Percentiles rank a stretch among this genome's conserved stretches.
Conservation (phyloP, 2,329 filamentous ascomycete species). For the Claviceps spartinae region DNA sequence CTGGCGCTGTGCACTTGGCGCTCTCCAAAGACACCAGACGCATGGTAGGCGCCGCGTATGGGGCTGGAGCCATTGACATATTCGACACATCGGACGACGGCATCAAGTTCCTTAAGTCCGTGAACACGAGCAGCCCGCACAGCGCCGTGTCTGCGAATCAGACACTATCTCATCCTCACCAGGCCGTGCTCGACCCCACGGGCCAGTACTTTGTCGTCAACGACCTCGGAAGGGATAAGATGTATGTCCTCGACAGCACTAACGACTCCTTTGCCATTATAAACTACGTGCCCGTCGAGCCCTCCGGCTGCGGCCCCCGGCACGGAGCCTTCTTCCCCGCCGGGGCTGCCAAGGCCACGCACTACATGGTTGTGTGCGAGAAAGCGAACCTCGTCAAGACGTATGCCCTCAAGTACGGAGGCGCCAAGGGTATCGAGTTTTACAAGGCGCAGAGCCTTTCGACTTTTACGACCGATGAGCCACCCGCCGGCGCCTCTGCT, state of each 20-base stretch:
- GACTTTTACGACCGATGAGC: constrained; percentile 25
- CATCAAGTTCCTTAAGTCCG: constrained; percentile 24
- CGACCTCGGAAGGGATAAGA: constrained; percentile 35
- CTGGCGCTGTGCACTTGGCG: constrained; percentile 33
- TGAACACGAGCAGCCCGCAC: constrained; percentile 20
- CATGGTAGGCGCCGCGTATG: constrained; percentile 31
- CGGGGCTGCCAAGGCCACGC: constrained; percentile 21
- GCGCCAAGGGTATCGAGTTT: constrained; percentile 21
- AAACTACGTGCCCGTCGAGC: constrained; percentile 19
- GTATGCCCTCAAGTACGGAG: constrained; percentile 26
- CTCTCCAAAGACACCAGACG: constrained; percentile 30
- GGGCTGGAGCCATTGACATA: constrained; percentile 28
- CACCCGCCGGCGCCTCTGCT: constrained; percentile 25
- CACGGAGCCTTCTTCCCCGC: constrained; percentile 34
- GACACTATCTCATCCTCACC: constrained; percentile 28
- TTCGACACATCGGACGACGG: constrained; percentile 28
- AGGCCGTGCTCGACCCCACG: constrained; percentile 33
- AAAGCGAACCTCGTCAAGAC: constrained; percentile 29
- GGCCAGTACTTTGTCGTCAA: constrained; percentile 35
- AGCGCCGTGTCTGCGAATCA: constrained; percentile 22
- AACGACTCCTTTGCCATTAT: constrained; percentile 26
- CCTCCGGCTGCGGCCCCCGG: constrained; percentile 32
- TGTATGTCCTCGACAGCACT: constrained; percentile 31
- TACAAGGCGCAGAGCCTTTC: constrained; percentile 23
- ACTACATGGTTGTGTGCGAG: constrained; percentile 36